Evolutionary conservation across 495 filamentous ascomycete species (phyloP), one percentile per base, ranked within the genome.

Genomic region (Neurospora sp.): DNA sequence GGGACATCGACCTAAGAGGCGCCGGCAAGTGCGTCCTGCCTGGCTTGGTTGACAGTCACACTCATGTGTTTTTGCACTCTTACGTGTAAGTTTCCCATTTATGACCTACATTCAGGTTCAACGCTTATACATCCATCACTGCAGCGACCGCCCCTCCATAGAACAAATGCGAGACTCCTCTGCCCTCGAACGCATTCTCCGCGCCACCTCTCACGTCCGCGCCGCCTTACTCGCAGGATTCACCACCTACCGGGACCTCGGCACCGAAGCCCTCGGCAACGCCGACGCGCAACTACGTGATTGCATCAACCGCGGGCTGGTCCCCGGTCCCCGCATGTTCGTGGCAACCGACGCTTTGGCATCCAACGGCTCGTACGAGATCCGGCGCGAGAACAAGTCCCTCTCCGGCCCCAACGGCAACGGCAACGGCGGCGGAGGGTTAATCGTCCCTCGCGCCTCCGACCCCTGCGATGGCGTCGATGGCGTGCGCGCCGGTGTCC

Each of bases 191-290:
- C 79, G 85, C 41, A 80, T 82, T 10, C 81, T 89, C 69, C 81
- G 86, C 9, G 86, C 86, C 0, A 84, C 84, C 35, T 86, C 86
- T 70, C 84, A 88, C 75, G 85, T 80, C 69, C 82, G 80, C 44
- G 78, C 81, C 20, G 86, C 84, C 3, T 75, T 89, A n/a, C 79
- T 86, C 39, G 86, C 86, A 1, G 86, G 87, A 37, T 88, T 84
- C 78, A 88, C 85, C 3, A 88, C 87, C 9, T 88, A 87, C 77
- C 83, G 86, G 31, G 86, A 88, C 74, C 82, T 89, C 1, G 87
- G 86, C 12, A 86, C 84, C 23, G 87, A 88, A 76, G 81, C 82
- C 1, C 77, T 88, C 4, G 77, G 78, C 20, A 79, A 80, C 42
- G 82, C 83, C 27, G 86, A 89, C 73, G 81, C 81, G 39, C 79